Base-by-base conservation (phyloP, 441 rosid species). In the Erodium trifolium region DNA sequence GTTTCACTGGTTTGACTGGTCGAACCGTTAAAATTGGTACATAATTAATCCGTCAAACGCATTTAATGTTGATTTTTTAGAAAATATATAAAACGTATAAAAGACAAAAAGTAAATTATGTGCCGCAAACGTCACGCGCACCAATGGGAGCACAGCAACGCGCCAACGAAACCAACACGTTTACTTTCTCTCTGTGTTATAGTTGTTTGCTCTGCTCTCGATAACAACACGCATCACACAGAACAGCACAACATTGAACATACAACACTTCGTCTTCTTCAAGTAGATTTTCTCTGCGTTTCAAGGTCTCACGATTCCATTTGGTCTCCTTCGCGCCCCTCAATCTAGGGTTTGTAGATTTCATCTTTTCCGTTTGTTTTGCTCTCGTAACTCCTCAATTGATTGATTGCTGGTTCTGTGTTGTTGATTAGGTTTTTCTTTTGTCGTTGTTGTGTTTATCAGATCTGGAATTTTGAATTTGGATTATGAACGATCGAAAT, bases 331-430 rank as follows among this genome's bases (percentile, higher is more conserved):
- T 12, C 13, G 35, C 14, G 14, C 12, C 65, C 37, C 65, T 62
- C 65, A 62, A 62, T 62, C 31, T 62, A 62, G 65, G 65, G 65
- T 62, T 62, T 27, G 14, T 59, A 19, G 64, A 59, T 59, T 18
- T 18, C 41, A 5, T 5, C 1, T 2, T 57, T 57, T 17, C 29
- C 29, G 12, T 57, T 57, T 49, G 4, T 55, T 59, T 17, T 3
- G 5, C 5, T 9, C 13, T 60, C 9, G 64, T 23, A 19, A 23
- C 16, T 60, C 64, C 2, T 19, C 14, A 31, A 31, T 31, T 31
- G 8, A 62, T 62, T 62, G 65, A 10, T 62, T 62, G 65, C 34
- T 9, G 65, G 10, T 23, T 62, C 34, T 27, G 65, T 62, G 65
- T 23, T 62, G 3, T 62, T 62, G n/a, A 62, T 62, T 62, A 62